These are phyloP conservation scores for Naganishia randhawae DNA, from an alignment of 768 basidiomycete genomes.

Conservation along the genomic window DNA sequence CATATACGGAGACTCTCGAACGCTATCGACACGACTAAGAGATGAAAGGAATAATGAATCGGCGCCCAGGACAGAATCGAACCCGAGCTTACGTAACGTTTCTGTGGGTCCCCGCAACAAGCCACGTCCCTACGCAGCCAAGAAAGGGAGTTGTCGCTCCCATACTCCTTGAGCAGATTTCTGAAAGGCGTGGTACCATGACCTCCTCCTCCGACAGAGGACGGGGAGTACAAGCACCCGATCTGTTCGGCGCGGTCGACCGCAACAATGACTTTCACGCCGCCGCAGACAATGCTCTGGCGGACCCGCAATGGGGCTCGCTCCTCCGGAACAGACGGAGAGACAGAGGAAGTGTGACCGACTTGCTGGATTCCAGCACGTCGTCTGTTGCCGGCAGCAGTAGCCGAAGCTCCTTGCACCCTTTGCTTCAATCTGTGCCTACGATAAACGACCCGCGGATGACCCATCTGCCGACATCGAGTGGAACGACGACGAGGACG, in stretches of 20 bases:
- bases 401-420: not conserved
- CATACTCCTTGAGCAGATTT: not conserved
- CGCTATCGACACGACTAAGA: too few species aligned
- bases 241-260: not conserved
- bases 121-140: not conserved
- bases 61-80: too few species aligned
- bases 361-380: not conserved
- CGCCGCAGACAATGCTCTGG: too few species aligned
- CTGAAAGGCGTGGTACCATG: not conserved
- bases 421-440: not conserved
- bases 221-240: not conserved
- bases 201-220: not conserved
- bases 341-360: not conserved
- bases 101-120: not conserved
- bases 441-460: not conserved
- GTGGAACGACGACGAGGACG: too few species aligned
- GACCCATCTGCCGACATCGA: not conserved
- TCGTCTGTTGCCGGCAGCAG: not conserved
- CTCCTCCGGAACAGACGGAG: not conserved
- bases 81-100: not conserved
- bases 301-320: conserved; percentile 1
- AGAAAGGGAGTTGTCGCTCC: not conserved
- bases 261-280: not conserved
- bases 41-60: too few species aligned
- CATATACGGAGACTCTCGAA: too few species aligned